Evolutionary conservation across 2,329 filamentous ascomycete species (phyloP).

Genomic region (Escovopsis weberi): DNA sequence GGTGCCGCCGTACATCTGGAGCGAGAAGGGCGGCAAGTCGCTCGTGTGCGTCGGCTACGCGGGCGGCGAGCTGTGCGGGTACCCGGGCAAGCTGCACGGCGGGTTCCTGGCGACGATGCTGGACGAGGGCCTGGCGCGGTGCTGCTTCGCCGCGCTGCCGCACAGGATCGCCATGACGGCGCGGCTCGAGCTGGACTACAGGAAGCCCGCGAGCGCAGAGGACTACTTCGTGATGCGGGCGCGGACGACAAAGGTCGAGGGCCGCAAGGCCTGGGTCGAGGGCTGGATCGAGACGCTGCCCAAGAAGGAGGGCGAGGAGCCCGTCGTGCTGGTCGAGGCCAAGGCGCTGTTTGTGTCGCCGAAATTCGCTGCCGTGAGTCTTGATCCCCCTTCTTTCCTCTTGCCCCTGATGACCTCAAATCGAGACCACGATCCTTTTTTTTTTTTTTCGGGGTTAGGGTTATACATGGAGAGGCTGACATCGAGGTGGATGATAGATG

Average conservation of each 20-base stretch:
- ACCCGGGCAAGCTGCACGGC: conserved; percentile 82
- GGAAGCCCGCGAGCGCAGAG: conserved; percentile 60
- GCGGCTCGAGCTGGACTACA: conserved; percentile 70
- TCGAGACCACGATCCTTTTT: too few species aligned
- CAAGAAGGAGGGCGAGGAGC: conserved; percentile 41
- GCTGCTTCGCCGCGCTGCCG: conserved; percentile 77
- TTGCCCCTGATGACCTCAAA: background rate
- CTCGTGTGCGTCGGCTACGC: conserved; percentile 64
- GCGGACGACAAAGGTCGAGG: conserved; percentile 72
- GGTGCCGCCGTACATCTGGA: conserved; percentile 70
- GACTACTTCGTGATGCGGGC: conserved; percentile 67
- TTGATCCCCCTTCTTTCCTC: background rate
- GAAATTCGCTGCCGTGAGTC: conserved; percentile 59
- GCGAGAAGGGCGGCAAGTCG: conserved; percentile 52
- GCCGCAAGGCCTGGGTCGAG: conserved; percentile 87
- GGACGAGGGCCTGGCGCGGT: conserved; percentile 78
- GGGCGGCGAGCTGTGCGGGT: conserved; percentile 69
- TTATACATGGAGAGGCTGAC: too few species aligned
- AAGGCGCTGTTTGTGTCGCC: conserved; percentile 82
- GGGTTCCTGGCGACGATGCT: conserved; percentile 83
- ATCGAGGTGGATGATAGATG: too few species aligned
- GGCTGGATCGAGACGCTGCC: conserved; percentile 71
- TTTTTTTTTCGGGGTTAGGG: too few species aligned
- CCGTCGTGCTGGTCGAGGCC: conserved; percentile 62
- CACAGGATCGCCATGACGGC: conserved; percentile 80